Base-by-base conservation (phyloP, 2,329 filamentous ascomycete genomes). In the Lachnellula hyalina region DNA sequence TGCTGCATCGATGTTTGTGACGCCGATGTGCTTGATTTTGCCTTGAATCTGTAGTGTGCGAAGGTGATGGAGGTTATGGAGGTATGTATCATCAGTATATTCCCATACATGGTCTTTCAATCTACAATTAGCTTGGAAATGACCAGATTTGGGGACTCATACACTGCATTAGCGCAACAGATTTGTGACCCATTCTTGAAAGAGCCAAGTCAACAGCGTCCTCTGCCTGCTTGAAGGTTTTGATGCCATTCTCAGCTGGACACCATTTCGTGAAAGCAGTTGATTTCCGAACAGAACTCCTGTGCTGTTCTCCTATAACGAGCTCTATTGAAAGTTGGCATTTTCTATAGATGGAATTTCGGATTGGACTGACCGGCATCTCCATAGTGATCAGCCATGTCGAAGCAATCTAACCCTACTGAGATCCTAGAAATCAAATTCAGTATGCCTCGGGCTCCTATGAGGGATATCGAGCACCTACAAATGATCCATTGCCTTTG, bases 1-100 rank as follows among this genome's bases (percentile, higher is more conserved):
- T 12, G 67, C 67, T 7, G 68, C 58, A 50, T 71, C 68, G n/a
- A 61, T 58, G 41, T 70, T 69, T 40, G 68, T 68, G 5, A 67
- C 54, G 11, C 68, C 68, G 14, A 70, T 60, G 41, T 65, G 64
- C 35, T 52, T 41, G 45, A 70, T 67, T 51, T 67, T 68, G 36
- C 65, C 66, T 5, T 58, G 56, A 2, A 45, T 23, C 28, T 66
- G 67, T 21, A 71, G 51, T 2, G 42, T 55, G 21, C 49, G 55
- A n/a, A 71, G 65, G 56, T 70, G 68, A 1, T 19, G 23, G 8
- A 71, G 58, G 47, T 71, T 71, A 42, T 67, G 58, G 45, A 65
- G 52, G 28, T 68, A 70, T 0, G 67, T 69, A 38, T 67, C 65
- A 41, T 71, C 63, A 1, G 65, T 59, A 52, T 70, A 70, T 47